A percentile compares a stretch with the other conserved stretches of the same genome.
Evolutionary conservation across 805 yeast species (phyloP).

Genomic region (Ascoidea asiatica): DNA sequence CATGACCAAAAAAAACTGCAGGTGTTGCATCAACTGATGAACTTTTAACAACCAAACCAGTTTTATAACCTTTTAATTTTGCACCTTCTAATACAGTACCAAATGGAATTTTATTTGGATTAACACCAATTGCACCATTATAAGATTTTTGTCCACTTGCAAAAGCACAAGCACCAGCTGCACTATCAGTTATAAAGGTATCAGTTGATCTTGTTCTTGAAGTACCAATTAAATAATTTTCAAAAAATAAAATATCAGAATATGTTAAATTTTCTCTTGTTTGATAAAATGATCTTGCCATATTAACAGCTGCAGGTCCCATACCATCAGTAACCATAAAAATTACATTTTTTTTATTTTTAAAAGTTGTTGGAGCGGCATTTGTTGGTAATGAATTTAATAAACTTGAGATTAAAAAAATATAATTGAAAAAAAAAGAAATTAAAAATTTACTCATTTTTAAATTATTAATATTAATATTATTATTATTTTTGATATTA

Average conservation of each 20-base stretch:
- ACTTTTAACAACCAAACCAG: constrained; percentile 89
- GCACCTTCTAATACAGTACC: constrained; percentile 85
- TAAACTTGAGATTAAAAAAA: no score
- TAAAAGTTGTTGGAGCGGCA: no score
- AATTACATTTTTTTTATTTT: constrained; percentile 56
- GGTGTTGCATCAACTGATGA: constrained; percentile 93
- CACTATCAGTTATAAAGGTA: constrained; percentile 82
- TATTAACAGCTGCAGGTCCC: constrained; percentile 79
- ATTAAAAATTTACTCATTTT: no score
- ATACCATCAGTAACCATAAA: constrained; percentile 93
- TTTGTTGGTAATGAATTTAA: no score
- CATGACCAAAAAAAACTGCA: constrained; percentile 79
- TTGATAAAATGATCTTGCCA: constrained; percentile 69
- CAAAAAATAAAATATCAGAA: constrained; percentile 47
- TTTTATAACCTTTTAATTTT: constrained; percentile 63
- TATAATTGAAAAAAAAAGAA: no score
- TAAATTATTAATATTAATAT: no score
- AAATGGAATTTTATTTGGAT: constrained; percentile 54
- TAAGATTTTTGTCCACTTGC: constrained; percentile 73
- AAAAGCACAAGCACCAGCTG: constrained; percentile 96
- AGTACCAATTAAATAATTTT: constrained; percentile 63
- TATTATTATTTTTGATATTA: no score
- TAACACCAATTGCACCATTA: constrained; percentile 88
- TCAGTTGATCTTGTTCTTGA: constrained; percentile 72
- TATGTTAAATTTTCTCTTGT: constrained; percentile 36